Percentiles rank a stretch among this genome's conserved stretches.
Conservation (phyloP, 306 rosid genomes). For the Sicyos edulis region DNA sequence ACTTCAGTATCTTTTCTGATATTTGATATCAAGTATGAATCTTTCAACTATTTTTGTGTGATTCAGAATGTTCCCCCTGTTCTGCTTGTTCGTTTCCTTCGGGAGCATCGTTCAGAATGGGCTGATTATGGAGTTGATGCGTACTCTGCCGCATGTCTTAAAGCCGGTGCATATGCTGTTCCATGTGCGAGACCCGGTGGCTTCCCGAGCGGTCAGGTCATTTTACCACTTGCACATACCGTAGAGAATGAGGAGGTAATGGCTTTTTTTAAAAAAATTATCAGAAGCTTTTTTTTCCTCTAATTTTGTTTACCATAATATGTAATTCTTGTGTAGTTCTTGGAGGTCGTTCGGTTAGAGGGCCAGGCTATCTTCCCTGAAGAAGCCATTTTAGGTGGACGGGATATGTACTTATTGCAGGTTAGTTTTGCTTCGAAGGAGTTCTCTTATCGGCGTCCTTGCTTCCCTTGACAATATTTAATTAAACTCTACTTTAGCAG, state of each 20-base stretch:
- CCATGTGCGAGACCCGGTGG: slow-evolving; percentile 82
- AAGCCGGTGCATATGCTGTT: slow-evolving; percentile 69
- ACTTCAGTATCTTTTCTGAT: neutral
- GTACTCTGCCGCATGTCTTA: slow-evolving; percentile 79
- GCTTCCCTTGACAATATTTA: neutral
- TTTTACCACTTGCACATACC: slow-evolving; percentile 81
- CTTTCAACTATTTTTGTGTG: neutral
- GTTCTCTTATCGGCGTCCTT: neutral
- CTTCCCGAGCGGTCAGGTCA: slow-evolving; percentile 78
- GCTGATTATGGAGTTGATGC: slow-evolving; percentile 97
- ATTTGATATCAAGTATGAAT: neutral
- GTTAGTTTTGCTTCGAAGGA: slow-evolving; percentile 26
- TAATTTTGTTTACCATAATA: neutral
- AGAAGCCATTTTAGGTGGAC: slow-evolving; percentile 59
- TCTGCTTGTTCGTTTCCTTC: slow-evolving; percentile 79
- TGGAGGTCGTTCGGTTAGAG: slow-evolving; percentile 92
- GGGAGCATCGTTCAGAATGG: slow-evolving; percentile 99
- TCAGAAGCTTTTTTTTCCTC: neutral
- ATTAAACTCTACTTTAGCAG: slow-evolving; percentile 33
- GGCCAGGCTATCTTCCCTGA: slow-evolving; percentile 91
- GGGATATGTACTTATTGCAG: slow-evolving; percentile 86
- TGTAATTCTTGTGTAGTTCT: slow-evolving; percentile 42
- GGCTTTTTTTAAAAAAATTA: neutral
- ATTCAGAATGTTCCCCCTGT: slow-evolving; percentile 86
- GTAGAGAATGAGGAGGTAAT: slow-evolving; percentile 90